Evolutionary conservation across 2,329 filamentous ascomycete genomes (phyloP).

Genomic region (Neonectria sp.): DNA sequence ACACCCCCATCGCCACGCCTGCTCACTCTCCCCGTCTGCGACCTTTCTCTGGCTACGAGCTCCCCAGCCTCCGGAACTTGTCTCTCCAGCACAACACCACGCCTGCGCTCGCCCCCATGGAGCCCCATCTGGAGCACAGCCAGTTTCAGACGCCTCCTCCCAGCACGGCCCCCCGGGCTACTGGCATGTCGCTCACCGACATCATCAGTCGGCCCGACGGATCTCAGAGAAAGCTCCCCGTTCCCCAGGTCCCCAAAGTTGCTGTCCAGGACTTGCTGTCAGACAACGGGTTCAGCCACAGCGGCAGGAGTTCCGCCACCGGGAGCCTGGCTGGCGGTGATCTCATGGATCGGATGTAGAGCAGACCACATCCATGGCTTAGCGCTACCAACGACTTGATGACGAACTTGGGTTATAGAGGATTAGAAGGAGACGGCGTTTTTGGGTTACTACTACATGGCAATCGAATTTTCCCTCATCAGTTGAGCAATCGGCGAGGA

Average conservation of each 20-base stretch:
- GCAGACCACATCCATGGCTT: conserved; percentile 40
- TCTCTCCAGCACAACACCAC: conserved; percentile 68
- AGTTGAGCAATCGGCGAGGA: conserved; percentile 44
- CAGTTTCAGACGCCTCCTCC: conserved; percentile 65
- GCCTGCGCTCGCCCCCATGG: conserved; percentile 71
- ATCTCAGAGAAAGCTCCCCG: conserved; percentile 89
- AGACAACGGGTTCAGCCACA: conserved; percentile 76
- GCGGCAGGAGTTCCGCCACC: conserved; percentile 82
- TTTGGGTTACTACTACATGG: conserved; percentile 47
- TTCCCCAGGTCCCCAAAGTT: conserved; percentile 92
- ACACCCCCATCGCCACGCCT: conserved; percentile 97
- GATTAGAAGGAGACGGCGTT: conserved; percentile 59
- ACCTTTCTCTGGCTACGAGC: conserved; percentile 82
- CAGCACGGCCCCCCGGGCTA: conserved; percentile 66
- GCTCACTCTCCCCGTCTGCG: conserved; percentile 94
- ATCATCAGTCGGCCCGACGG: conserved; percentile 94
- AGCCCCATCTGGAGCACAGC: conserved; percentile 66
- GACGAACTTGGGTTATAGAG: conserved; percentile 57
- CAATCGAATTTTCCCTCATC: conserved; percentile 44
- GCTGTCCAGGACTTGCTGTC: conserved; percentile 88
- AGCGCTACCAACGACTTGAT: conserved; percentile 55
- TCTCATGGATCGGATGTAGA: conserved; percentile 70
- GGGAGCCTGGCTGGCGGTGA: conserved; percentile 84
- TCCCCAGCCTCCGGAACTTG: conserved; percentile 85
- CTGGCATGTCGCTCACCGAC: conserved; percentile 87